Evolutionary conservation across 1,284 basidiomycete genomes (phyloP).

Genomic region (Waitea zeae): DNA sequence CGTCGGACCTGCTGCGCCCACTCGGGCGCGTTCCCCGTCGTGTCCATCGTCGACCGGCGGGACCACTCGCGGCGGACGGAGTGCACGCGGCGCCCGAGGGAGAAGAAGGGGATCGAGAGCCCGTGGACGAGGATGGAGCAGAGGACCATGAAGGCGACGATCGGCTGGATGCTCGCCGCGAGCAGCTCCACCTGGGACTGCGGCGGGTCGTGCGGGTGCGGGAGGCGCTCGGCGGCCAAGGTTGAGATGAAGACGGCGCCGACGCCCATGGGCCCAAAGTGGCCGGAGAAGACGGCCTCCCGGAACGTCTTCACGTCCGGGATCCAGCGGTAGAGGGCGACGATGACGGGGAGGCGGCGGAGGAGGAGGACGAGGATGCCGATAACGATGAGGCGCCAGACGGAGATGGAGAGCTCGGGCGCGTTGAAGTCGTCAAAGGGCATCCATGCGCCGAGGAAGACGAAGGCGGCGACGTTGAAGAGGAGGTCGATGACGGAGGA

Average conservation of each 20-base stretch:
- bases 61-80: constrained; percentile 81
- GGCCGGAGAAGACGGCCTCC: constrained; percentile 77
- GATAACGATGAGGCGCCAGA: constrained; percentile 73
- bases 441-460: constrained; percentile 91
- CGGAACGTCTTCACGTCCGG: constrained; percentile 86
- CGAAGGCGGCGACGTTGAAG: constrained; percentile 82
- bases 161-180: constrained; percentile 67
- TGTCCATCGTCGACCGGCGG: constrained; percentile 37
- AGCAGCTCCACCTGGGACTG: constrained; percentile 49
- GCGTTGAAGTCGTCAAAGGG: constrained; percentile 69
- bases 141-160: constrained; percentile 84
- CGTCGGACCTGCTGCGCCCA: constrained; percentile 69
- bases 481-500: constrained; percentile 89
- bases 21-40: constrained; percentile 26
- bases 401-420: constrained; percentile 45
- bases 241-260: constrained; percentile 88
- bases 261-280: constrained; percentile 89
- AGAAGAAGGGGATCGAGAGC: constrained; percentile 85
- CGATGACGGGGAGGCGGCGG: constrained; percentile 69
- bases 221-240: constrained; percentile 57
- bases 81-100: constrained; percentile 77
- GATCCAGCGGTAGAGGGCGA: constrained; percentile 76
- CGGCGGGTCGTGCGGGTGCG: constrained; percentile 33
- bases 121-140: constrained; percentile 79
- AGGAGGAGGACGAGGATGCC: constrained; percentile 66